Conservation (phyloP, 1,284 basidiomycete genomes). For the Melampsora larici-populina region DNA sequence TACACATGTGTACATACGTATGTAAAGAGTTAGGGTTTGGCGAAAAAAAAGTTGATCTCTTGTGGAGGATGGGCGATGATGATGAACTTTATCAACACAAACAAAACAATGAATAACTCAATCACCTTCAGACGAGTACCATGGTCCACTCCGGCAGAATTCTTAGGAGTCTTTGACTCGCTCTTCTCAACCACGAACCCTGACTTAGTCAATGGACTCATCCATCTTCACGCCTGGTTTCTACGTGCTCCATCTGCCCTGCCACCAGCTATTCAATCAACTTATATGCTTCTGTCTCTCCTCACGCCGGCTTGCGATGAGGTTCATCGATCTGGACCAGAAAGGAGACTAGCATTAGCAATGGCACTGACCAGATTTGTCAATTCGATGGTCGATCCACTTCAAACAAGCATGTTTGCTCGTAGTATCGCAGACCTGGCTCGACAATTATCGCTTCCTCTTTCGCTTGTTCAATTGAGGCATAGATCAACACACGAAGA, state of each 20-base stretch:
- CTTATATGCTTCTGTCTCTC: conserved; percentile 66
- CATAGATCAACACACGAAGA: conserved; percentile 96
- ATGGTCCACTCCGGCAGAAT: conserved; percentile 70
- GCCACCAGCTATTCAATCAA: conserved; percentile 70
- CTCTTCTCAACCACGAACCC: conserved; percentile 60
- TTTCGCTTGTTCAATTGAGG: conserved; percentile 86
- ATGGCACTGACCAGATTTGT: conserved; percentile 63
- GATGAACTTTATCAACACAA: too few relatives aligned
- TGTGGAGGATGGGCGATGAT: too few relatives aligned
- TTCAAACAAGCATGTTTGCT: conserved; percentile 77
- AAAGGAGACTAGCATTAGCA: conserved; percentile 62
- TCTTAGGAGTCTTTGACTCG: conserved; percentile 75
- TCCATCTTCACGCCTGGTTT: conserved; percentile 27
- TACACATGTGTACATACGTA: neutral
- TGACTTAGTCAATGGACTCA: neutral
- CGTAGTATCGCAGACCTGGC: conserved; percentile 86
- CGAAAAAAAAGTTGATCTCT: neutral
- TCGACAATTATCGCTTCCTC: conserved; percentile 75
- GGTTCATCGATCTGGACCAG: neutral
- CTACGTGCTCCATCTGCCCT: conserved; percentile 61
- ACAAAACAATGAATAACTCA: neutral
- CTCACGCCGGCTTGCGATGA: conserved; percentile 56
- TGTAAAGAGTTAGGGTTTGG: neutral
- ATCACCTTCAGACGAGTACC: conserved; percentile 64
- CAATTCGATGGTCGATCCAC: conserved; percentile 83